Percentiles rank a stretch among this genome's conserved stretches.
phyloP scores from a whole-genome alignment of 2,329 filamentous ascomycete species.

The Fusarium sp. region DNA sequence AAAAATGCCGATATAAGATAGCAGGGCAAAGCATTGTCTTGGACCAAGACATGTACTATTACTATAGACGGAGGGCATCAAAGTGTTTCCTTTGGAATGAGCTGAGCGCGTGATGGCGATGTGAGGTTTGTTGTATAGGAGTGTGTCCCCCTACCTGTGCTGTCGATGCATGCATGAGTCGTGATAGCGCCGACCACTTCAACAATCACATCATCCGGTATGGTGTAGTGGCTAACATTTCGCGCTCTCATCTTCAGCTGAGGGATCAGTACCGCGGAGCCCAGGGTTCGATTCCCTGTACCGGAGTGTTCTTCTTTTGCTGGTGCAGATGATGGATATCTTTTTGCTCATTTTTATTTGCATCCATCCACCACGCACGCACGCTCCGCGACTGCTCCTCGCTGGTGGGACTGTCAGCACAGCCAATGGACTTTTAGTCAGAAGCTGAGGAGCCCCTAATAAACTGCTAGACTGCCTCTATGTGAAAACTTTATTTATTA shows the following conservation, averaged over 20 bases:
- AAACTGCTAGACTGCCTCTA: too few species aligned
- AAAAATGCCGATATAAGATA: slow-evolving; percentile 40
- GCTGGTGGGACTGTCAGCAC: too few species aligned
- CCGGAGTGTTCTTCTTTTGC: slow-evolving; percentile 28
- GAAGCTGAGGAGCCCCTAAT: too few species aligned
- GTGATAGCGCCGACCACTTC: slow-evolving; percentile 15
- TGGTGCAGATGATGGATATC: too few species aligned
- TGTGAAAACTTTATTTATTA: too few species aligned
- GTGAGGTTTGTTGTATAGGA: background rate
- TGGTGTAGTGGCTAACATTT: slow-evolving; percentile 55
- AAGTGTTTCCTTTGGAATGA: slow-evolving; percentile 20
- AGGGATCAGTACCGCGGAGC: slow-evolving; percentile 45
- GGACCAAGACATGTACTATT: slow-evolving; percentile 46
- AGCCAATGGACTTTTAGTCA: too few species aligned
- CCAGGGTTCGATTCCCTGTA: slow-evolving; percentile 50
- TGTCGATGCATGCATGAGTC: slow-evolving; percentile 2
- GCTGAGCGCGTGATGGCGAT: background rate
- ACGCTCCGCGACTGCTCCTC: too few species aligned
- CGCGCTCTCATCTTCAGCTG: slow-evolving; percentile 49
- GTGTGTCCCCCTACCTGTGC: background rate
- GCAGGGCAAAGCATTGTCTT: slow-evolving; percentile 20
- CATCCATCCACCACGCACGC: too few species aligned
- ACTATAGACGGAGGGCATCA: slow-evolving; percentile 47
- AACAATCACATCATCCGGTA: slow-evolving; percentile 45
- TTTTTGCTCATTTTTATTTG: too few species aligned